phyloP scores from a whole-genome alignment of 1,284 basidiomycete species.

The Fomitopsis pinicola region DNA sequence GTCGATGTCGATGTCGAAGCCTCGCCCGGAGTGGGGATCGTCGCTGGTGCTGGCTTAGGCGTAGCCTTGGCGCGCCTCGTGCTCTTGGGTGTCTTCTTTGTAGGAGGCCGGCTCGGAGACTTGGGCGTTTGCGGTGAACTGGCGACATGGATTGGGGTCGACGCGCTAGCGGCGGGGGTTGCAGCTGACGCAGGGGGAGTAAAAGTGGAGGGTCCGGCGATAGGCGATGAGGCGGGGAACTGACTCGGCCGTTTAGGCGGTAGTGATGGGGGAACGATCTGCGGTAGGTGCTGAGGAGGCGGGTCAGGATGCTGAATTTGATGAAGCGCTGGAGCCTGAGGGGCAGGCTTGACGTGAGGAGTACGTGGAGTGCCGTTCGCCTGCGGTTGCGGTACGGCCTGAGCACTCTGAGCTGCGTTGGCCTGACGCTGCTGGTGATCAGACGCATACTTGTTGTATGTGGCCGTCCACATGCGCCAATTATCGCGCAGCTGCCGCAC shows the following conservation, averaged over 20 bases:
- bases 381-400: neutral
- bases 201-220: slow-evolving; percentile 10
- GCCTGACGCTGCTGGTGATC: neutral
- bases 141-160: slow-evolving; percentile 46
- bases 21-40: slow-evolving; percentile 17
- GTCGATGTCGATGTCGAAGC: slow-evolving; percentile 10
- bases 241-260: neutral
- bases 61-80: slow-evolving; percentile 3
- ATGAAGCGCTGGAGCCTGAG: slow-evolving; percentile 5
- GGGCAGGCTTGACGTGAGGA: slow-evolving; percentile 6
- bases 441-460: neutral
- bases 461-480: neutral
- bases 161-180: slow-evolving; percentile 49
- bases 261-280: neutral
- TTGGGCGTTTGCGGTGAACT: slow-evolving; percentile 39
- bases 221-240: slow-evolving; percentile 10
- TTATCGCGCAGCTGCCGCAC: slow-evolving; percentile 1
- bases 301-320: neutral
- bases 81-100: slow-evolving; percentile 27
- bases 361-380: neutral
- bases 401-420: neutral
- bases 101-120: slow-evolving; percentile 41
- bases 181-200: slow-evolving; percentile 36
- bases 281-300: neutral
- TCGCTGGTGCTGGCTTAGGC: slow-evolving; percentile 23